These are phyloP conservation scores for Perilla frutescens DNA, from an alignment of 257 asterid species.

Conservation along the genomic window DNA sequence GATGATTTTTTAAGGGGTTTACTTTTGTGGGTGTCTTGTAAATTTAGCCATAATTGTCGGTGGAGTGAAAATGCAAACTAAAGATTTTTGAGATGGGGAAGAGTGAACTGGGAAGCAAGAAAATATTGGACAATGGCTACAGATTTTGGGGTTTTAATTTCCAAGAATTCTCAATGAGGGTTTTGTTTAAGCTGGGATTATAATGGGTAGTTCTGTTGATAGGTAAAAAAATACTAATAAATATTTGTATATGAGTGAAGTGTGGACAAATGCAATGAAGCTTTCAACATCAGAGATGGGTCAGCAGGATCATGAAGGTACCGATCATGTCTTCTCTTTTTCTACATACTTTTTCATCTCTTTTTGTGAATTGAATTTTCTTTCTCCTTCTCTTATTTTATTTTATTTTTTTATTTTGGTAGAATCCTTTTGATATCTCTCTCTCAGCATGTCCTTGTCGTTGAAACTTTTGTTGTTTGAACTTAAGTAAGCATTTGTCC, in stretches of 20 bases:
- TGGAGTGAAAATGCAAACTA: slow-evolving; percentile 40
- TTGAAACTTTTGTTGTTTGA: slow-evolving; percentile 22
- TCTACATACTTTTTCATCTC: background rate
- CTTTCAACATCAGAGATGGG: slow-evolving; percentile 72
- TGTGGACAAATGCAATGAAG: slow-evolving; percentile 48
- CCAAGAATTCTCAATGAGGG: slow-evolving; percentile 37
- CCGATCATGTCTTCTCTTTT: slow-evolving; percentile 31
- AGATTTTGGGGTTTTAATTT: slow-evolving; percentile 38
- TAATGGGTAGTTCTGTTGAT: slow-evolving; percentile 19
- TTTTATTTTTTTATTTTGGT: background rate
- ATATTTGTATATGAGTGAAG: slow-evolving; percentile 33
- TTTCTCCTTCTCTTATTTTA: background rate
- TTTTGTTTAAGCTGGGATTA: slow-evolving; percentile 40
- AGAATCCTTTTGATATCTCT: slow-evolving; percentile 20
- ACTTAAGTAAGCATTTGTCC: slow-evolving; percentile 35
- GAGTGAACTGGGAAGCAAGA: slow-evolving; percentile 19
- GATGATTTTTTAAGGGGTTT: slow-evolving; percentile 4
- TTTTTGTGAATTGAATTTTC: slow-evolving; percentile 29
- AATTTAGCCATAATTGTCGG: slow-evolving; percentile 22
- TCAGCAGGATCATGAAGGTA: slow-evolving; percentile 69
- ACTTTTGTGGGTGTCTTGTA: slow-evolving; percentile 31
- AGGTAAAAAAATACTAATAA: slow-evolving; percentile 13
- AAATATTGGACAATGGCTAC: slow-evolving; percentile 32
- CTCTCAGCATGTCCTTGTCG: slow-evolving; percentile 39
- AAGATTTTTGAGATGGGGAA: slow-evolving; percentile 32